A percentile compares a stretch with the other conserved stretches of the same genome.
phyloP scores from a whole-genome alignment of 225 moss, liverwort and hornwort species.

The Pseudisothecium myosuroides region DNA sequence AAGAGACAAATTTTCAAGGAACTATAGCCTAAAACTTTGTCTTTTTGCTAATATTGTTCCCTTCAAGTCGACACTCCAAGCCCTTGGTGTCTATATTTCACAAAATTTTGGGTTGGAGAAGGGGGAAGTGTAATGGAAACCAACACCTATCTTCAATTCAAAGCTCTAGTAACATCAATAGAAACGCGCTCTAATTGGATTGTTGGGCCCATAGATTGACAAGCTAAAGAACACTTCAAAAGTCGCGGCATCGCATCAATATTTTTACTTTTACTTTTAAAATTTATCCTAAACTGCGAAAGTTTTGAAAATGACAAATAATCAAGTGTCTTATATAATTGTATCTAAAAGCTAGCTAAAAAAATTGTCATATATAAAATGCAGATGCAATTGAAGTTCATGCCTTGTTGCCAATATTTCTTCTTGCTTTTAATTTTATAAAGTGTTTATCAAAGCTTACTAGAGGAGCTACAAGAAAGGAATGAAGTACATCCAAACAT shows the following conservation, averaged over 20 bases:
- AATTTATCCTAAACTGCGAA: neutral
- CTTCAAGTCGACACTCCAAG: too few species aligned
- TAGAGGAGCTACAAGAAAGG: too few species aligned
- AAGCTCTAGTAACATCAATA: too few species aligned
- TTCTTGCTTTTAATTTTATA: neutral
- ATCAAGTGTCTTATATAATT: neutral
- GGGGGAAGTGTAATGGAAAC: too few species aligned
- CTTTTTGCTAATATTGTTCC: too few species aligned
- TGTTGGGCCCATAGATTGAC: neutral
- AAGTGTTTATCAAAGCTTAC: neutral
- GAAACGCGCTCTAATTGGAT: too few species aligned
- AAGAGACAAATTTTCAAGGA: too few species aligned
- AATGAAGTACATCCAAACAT: too few species aligned
- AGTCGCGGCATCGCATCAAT: accelerated
- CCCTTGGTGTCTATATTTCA: too few species aligned
- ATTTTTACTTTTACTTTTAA: neutral
- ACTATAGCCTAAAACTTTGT: too few species aligned
- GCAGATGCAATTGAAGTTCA: neutral
- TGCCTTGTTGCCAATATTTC: neutral
- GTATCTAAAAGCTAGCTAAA: neutral
- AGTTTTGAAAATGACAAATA: neutral
- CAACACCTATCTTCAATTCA: too few species aligned
- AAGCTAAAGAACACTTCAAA: neutral
- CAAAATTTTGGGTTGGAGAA: too few species aligned
- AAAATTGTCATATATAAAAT: neutral